These are phyloP conservation scores for Rhizopus microsporus DNA, from an alignment of 371 early-diverging fungal species.

Conservation along the genomic window DNA sequence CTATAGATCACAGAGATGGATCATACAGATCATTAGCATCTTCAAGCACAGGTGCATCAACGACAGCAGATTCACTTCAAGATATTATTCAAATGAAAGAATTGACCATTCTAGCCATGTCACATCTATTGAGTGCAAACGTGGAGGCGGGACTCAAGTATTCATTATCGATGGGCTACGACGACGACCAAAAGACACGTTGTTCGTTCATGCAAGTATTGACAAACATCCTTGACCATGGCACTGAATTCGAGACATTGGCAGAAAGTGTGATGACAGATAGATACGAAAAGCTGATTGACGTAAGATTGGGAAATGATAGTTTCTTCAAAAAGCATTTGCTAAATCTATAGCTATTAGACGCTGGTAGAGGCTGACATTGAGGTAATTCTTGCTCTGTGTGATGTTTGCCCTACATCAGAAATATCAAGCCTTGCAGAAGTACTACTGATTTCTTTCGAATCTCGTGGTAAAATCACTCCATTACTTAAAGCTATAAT, in stretches of 20 bases:
- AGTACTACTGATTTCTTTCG: conserved; percentile 77
- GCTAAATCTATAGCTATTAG: conserved; percentile 22
- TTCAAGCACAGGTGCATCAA: not conserved
- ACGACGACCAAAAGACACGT: conserved; percentile 86
- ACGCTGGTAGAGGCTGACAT: conserved; percentile 68
- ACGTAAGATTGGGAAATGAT: conserved; percentile 40
- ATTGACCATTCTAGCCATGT: conserved; percentile 82
- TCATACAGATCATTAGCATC: conserved; percentile 1
- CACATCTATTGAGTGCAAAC: conserved; percentile 87
- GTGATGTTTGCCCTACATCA: conserved; percentile 81
- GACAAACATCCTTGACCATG: conserved; percentile 85
- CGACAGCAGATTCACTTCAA: conserved; percentile 21
- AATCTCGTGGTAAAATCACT: conserved; percentile 67
- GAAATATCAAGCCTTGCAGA: conserved; percentile 85
- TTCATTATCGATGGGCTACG: conserved; percentile 88
- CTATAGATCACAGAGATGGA: not conserved
- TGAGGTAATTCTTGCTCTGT: conserved; percentile 78
- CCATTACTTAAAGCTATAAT: conserved; percentile 77
- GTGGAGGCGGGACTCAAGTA: conserved; percentile 88
- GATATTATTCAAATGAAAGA: conserved; percentile 75
- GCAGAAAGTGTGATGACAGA: conserved; percentile 75
- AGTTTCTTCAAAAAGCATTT: not conserved
- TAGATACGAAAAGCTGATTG: conserved; percentile 75
- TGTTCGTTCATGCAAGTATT: conserved; percentile 91
- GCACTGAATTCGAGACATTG: conserved; percentile 82